These are phyloP conservation scores for Circinella minor DNA, from an alignment of 371 early-diverging fungal species.

Conservation along the genomic window DNA sequence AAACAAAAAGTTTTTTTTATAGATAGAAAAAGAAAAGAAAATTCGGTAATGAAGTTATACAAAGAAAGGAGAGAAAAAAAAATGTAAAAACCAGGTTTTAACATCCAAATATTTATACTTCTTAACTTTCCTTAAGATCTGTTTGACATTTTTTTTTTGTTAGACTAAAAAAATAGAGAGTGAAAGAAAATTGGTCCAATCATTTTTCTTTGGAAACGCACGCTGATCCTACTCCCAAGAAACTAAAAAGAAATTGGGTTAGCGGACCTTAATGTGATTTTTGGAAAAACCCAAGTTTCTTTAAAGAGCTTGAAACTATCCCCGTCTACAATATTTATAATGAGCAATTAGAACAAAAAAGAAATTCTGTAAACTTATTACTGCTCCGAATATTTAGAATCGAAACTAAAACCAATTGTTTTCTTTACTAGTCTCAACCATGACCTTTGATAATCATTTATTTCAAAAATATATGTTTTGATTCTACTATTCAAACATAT, in stretches of 20 bases:
- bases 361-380: neutral
- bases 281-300: conserved; percentile 5
- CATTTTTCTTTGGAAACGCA: neutral
- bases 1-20: neutral
- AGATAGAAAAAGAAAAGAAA: neutral
- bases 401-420: neutral
- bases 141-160: conserved; percentile 7
- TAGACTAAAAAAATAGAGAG: neutral
- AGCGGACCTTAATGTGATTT: neutral
- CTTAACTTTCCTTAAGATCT: neutral
- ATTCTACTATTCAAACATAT: too few relatives aligned
- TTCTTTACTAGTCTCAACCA: too few relatives aligned
- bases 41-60: neutral
- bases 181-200: neutral
- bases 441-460: too few relatives aligned
- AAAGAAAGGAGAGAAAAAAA: neutral
- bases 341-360: neutral
- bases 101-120: conserved; percentile 3
- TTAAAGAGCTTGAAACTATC: neutral
- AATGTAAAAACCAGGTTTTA: neutral
- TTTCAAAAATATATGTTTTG: too few relatives aligned
- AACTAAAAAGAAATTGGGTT: neutral
- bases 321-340: too few relatives aligned
- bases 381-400: neutral
- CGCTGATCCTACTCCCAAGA: neutral